A percentile compares a stretch with the other conserved stretches of the same genome.
phyloP scores from a whole-genome alignment of 2,329 filamentous ascomycete genomes.

The Lecanosticta acicola region DNA sequence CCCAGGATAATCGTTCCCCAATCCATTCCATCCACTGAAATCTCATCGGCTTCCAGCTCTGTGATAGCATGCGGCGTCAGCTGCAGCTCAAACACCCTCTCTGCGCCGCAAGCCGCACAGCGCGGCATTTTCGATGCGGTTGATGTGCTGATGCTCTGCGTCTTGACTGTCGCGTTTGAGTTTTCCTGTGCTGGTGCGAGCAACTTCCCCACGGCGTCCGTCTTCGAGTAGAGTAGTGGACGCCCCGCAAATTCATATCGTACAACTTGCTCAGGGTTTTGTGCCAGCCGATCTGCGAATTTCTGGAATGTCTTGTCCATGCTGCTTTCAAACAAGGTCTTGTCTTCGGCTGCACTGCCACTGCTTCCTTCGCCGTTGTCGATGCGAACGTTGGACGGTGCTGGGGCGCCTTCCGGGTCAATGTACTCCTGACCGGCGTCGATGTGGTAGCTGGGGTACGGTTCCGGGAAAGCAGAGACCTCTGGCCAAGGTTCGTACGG shows the following conservation, averaged over 20 bases:
- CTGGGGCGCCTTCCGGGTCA: conserved; percentile 51
- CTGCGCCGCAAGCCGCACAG: conserved; percentile 69
- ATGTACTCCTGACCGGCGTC: conserved; percentile 92
- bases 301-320: conserved; percentile 48
- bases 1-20: conserved; percentile 91
- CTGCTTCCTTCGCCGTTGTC: conserved; percentile 22
- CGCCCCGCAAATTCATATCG: conserved; percentile 46
- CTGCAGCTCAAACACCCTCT: conserved; percentile 84
- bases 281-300: conserved; percentile 46
- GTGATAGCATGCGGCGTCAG: conserved; percentile 85
- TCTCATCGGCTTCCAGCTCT: conserved; percentile 72
- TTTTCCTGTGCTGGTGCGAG: conserved; percentile 41
- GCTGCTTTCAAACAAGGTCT: conserved; percentile 44
- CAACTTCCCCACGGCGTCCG: conserved; percentile 65
- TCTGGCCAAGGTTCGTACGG: conserved; percentile 68
- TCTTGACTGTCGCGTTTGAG: conserved; percentile 16
- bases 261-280: conserved; percentile 48
- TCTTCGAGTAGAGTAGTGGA: conserved; percentile 70
- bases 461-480: conserved; percentile 55
- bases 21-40: conserved; percentile 77
- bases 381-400: conserved; percentile 38
- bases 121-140: conserved; percentile 55
- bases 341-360: conserved; percentile 36
- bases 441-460: conserved; percentile 71
- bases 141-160: conserved; percentile 3